These are phyloP conservation scores for Huiozyma sinensis DNA, from an alignment of 805 yeast genomes.

Conservation along the genomic window DNA sequence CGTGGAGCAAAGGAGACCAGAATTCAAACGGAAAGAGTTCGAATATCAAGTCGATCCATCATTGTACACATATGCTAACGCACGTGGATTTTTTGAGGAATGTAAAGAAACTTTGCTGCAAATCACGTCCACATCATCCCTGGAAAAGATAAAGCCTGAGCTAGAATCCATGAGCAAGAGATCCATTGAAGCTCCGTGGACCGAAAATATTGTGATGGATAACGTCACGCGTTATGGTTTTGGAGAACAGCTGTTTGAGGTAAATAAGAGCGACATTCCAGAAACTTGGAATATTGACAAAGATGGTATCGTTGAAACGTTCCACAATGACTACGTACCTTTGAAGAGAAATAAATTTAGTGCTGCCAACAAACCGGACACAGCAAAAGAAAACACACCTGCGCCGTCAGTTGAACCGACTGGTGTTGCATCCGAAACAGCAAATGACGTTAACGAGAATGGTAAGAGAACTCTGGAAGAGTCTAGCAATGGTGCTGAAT, in stretches of 20 bases:
- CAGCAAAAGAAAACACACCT: slow-evolving; percentile 22
- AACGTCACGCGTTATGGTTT: slow-evolving; percentile 46
- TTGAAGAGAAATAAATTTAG: slow-evolving; percentile 43
- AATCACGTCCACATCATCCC: slow-evolving; percentile 25
- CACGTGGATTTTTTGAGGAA: slow-evolving; percentile 47
- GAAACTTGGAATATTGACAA: slow-evolving; percentile 28
- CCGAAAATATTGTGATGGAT: slow-evolving; percentile 52
- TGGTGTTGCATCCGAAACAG: slow-evolving; percentile 10
- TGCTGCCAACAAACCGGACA: slow-evolving; percentile 22
- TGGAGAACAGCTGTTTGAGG: slow-evolving; percentile 67
- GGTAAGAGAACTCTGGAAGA: slow-evolving; percentile 24
- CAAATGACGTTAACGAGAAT: slow-evolving; percentile 15
- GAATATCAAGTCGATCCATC: slow-evolving; percentile 32
- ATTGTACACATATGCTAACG: slow-evolving; percentile 45
- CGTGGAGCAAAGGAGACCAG: slow-evolving; percentile 24
- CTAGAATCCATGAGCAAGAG: slow-evolving; percentile 29
- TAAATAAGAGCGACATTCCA: slow-evolving; percentile 35
- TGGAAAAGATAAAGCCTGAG: slow-evolving; percentile 19
- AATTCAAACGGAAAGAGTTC: slow-evolving; percentile 17
- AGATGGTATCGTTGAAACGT: slow-evolving; percentile 45
- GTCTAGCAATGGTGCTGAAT: neutral
- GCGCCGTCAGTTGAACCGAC: slow-evolving; percentile 14
- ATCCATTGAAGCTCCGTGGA: slow-evolving; percentile 67
- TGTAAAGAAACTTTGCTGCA: slow-evolving; percentile 64
- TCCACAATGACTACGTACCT: slow-evolving; percentile 63